Conservation (phyloP, 2,329 filamentous ascomycete species). For the Sporothrix pallida region DNA sequence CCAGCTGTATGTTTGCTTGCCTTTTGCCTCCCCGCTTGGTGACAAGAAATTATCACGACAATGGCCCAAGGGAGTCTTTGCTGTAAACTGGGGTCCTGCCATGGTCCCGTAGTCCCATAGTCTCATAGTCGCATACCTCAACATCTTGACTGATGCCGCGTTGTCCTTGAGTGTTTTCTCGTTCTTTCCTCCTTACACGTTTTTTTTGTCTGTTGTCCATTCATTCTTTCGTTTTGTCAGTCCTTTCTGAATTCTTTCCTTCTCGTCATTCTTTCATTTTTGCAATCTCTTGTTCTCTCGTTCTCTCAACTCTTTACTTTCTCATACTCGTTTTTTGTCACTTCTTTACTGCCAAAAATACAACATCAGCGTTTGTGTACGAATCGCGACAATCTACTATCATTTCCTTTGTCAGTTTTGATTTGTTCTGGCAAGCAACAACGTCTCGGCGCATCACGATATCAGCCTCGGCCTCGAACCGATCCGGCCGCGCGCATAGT, state of each 20-base stretch:
- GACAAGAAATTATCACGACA: conserved; percentile 30
- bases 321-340: conserved; percentile 1
- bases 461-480: background rate
- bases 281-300: background rate
- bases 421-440: background rate
- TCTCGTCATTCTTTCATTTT: background rate
- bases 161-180: conserved; percentile 12
- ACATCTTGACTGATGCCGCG: conserved; percentile 21
- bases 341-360: background rate
- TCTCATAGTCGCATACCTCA: background rate
- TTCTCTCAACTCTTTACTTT: conserved; percentile 2
- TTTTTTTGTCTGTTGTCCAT: background rate
- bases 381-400: background rate
- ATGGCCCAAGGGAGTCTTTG: conserved; percentile 32
- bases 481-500: background rate
- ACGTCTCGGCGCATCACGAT: background rate
- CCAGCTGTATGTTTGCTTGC: background rate
- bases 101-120: background rate
- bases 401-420: background rate
- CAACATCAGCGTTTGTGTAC: background rate
- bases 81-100: conserved; percentile 4
- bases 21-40: background rate
- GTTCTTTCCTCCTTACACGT: conserved; percentile 9
- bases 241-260: conserved; percentile 2
- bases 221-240: background rate